phyloP scores from a whole-genome alignment of 2,329 filamentous ascomycete species.

The Trichoderma atroviride region DNA sequence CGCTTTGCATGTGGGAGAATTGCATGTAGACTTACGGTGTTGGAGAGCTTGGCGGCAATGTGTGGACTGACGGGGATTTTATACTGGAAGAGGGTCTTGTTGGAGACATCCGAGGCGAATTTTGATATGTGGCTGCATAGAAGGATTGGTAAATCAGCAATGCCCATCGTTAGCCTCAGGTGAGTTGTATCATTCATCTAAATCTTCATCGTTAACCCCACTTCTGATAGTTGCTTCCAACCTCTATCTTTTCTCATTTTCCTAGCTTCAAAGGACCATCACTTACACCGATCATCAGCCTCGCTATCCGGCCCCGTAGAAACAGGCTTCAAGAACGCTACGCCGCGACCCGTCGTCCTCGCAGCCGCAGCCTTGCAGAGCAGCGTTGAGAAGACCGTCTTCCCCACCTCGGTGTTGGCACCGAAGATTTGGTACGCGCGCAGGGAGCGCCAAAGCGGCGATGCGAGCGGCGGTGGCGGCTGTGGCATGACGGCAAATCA shows the following conservation, averaged over 20 bases:
- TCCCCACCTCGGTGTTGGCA: conserved; percentile 82
- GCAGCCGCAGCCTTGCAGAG: conserved; percentile 68
- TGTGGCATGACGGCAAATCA: conserved; percentile 26
- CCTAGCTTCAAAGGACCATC: neutral
- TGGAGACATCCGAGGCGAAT: conserved; percentile 55
- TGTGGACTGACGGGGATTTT: conserved; percentile 77
- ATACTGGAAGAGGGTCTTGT: conserved; percentile 69
- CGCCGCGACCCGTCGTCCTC: conserved; percentile 47
- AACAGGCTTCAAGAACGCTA: conserved; percentile 77
- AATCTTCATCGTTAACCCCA: neutral
- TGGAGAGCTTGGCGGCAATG: conserved; percentile 60
- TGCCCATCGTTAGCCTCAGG: neutral
- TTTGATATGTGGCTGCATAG: conserved; percentile 60
- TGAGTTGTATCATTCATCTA: neutral
- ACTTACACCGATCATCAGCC: conserved; percentile 67
- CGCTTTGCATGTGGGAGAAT: neutral
- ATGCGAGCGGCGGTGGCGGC: conserved; percentile 50
- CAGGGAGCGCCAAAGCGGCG: conserved; percentile 68
- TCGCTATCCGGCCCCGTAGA: conserved; percentile 73
- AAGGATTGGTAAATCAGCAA: neutral
- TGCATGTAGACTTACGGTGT: conserved; percentile 41
- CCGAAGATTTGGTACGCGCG: conserved; percentile 77
- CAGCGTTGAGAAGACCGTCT: conserved; percentile 77
- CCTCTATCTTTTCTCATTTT: neutral
- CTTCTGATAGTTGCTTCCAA: neutral